Percentiles rank a stretch among this genome's conserved stretches.
Conservation (phyloP, 345 rosid species). For the Cardamine chenopodiifolia region DNA sequence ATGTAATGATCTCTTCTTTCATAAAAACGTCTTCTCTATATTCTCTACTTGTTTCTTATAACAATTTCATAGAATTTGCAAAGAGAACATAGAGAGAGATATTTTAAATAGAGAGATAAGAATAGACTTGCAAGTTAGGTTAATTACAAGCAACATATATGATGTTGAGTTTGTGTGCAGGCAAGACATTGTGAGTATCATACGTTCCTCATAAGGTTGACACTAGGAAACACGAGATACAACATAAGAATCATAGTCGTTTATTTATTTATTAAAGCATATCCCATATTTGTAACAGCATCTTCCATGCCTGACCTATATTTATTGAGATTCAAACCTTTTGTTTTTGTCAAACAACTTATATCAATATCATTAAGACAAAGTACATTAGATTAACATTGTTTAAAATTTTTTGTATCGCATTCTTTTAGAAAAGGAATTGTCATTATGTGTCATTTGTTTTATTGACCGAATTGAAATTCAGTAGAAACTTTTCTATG, state of each 20-base stretch:
- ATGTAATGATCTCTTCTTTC: conserved; percentile 38
- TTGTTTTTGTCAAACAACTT: neutral
- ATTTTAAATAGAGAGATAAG: conserved; percentile 23
- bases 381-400: too few species aligned
- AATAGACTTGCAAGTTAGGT: conserved; percentile 20
- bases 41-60: neutral
- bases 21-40: neutral
- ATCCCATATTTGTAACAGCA: conserved; percentile 29
- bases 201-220: conserved; percentile 37
- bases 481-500: neutral
- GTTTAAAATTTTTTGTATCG: too few species aligned
- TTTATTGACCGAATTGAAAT: neutral
- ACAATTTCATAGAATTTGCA: conserved; percentile 19
- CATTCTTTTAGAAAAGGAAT: neutral
- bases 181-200: conserved; percentile 46
- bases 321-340: neutral
- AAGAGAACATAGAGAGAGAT: neutral
- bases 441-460: neutral
- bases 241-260: conserved; percentile 14
- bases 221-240: conserved; percentile 24
- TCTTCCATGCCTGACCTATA: conserved; percentile 3
- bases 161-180: conserved; percentile 62
- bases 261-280: neutral
- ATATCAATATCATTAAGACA: neutral
- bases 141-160: conserved; percentile 25